Base-by-base conservation (phyloP, 768 basidiomycete genomes). In the Suillus decipiens region DNA sequence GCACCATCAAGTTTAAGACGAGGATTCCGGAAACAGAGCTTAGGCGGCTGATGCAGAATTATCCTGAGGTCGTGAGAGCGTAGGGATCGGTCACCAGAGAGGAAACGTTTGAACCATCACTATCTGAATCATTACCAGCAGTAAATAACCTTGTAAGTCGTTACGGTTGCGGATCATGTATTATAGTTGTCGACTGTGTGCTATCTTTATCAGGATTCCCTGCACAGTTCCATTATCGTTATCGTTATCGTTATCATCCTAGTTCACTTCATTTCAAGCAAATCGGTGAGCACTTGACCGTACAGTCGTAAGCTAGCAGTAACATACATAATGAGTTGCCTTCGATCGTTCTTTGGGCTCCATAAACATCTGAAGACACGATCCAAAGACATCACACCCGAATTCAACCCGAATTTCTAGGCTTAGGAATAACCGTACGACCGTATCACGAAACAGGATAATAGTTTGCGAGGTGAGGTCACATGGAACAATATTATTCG, bases 1-100 rank as follows among this genome's bases (percentile, higher is more conserved):
- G 87, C 71, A 77, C 78, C 33, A 83, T 83, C 1, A 64, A 70
- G 4, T 88, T 88, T 66, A 80, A 81, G 65, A 82, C 84, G 1
- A 68, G 85, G 42, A 28, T 50, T 17, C 28, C 48, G 8, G 48
- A 28, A 50, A 28, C 48, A 66, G 48, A 50, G 8, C 48, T 50
- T 8, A 50, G 24, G 48, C 28, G 3, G 15, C 28, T 50, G 28
- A 28, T 50, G 48, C 48, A 50, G 24, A 50, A 5, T 17, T 28
- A 50, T 19, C 48, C 15, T 17, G 48, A 28, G 15, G 24, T 15
- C 3, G 24, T 24, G 47, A 14, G 47, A 48, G 2, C 7, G 24
- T 9, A 17, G 28, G 9, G 48, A 50, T 17, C 28, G 24, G 17
- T 50, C 28, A 50, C 9, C 3, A 24, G 24, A 24, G 14, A 28